Conservation (phyloP, 1,139 yeast species). For the Debaryomyces fabryi region DNA sequence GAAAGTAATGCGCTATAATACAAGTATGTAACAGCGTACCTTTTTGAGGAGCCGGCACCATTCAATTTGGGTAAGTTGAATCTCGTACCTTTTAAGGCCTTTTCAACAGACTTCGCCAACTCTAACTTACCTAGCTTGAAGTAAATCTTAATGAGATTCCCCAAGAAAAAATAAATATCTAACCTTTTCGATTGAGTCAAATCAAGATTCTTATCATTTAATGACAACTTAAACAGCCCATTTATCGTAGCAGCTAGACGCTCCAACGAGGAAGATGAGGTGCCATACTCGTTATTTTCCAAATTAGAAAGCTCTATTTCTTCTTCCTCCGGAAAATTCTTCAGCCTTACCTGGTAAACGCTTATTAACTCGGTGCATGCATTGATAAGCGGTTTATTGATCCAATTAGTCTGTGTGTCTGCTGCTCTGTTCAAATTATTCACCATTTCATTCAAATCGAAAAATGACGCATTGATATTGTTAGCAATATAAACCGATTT, state of each 20-base stretch:
- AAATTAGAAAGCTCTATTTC: constrained; percentile 8
- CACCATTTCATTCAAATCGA: constrained; percentile 44
- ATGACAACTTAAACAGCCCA: constrained; percentile 72
- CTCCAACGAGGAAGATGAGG: constrained; percentile 38
- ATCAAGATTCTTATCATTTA: constrained; percentile 74
- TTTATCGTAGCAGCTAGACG: constrained; percentile 69
- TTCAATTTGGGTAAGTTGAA: constrained; percentile 55
- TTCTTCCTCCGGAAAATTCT: constrained; percentile 33
- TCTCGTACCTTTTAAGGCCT: constrained; percentile 64
- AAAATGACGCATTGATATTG: constrained; percentile 43
- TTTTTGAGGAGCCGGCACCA: constrained; percentile 42
- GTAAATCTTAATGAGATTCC: constrained; percentile 72
- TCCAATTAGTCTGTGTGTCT: constrained; percentile 67
- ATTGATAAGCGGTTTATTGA: constrained; percentile 58
- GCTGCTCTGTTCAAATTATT: constrained; percentile 60
- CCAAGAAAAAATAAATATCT: constrained; percentile 76
- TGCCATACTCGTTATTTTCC: constrained; percentile 12
- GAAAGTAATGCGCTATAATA: constrained; percentile 69
- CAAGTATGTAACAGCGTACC: constrained; percentile 60
- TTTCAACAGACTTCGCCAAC: constrained; percentile 76
- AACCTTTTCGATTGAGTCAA: constrained; percentile 52
- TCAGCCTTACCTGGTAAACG: constrained; percentile 42
- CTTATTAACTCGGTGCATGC: constrained; percentile 60
- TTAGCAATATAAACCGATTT: constrained; percentile 39
- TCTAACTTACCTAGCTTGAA: constrained; percentile 70